Percentiles rank a stretch among this genome's conserved stretches.
Conservation (phyloP, 345 rosid genomes). For the Hirschfeldia incana region DNA sequence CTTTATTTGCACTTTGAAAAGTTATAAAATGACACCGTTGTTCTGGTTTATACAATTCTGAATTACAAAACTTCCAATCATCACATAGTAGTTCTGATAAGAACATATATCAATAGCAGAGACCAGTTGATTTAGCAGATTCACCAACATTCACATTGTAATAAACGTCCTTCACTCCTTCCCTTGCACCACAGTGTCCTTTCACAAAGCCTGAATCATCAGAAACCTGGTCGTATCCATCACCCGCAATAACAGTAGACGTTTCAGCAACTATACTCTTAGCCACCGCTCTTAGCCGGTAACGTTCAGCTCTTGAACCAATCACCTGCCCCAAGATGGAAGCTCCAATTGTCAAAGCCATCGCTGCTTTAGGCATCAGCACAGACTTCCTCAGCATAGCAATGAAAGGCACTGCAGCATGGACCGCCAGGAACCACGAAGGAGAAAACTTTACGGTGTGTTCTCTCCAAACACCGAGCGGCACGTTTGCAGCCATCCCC, state of each 20-base stretch:
- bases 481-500: conserved; percentile 89
- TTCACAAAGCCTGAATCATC: conserved; percentile 22
- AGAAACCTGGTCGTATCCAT: conserved; percentile 30
- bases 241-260: conserved; percentile 27
- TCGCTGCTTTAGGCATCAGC: conserved; percentile 80
- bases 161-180: conserved; percentile 36
- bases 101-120: conserved; percentile 42
- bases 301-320: conserved; percentile 85
- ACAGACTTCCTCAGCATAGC: conserved; percentile 91
- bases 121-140: conserved; percentile 42
- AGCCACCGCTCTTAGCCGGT: conserved; percentile 52
- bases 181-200: conserved; percentile 43
- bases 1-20: neutral
- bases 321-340: conserved; percentile 83
- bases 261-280: conserved; percentile 36
- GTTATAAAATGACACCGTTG: conserved; percentile 22
- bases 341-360: conserved; percentile 85
- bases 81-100: neutral
- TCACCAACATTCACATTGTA: conserved; percentile 33
- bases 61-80: conserved; percentile 26
- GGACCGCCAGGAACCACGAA: conserved; percentile 82
- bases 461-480: conserved; percentile 87
- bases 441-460: conserved; percentile 79
- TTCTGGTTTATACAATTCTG: conserved; percentile 20
- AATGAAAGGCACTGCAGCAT: conserved; percentile 90